These are phyloP conservation scores for Nitzschia sp. DNA, from an alignment of 108 stramenopile genomes.

Conservation along the genomic window DNA sequence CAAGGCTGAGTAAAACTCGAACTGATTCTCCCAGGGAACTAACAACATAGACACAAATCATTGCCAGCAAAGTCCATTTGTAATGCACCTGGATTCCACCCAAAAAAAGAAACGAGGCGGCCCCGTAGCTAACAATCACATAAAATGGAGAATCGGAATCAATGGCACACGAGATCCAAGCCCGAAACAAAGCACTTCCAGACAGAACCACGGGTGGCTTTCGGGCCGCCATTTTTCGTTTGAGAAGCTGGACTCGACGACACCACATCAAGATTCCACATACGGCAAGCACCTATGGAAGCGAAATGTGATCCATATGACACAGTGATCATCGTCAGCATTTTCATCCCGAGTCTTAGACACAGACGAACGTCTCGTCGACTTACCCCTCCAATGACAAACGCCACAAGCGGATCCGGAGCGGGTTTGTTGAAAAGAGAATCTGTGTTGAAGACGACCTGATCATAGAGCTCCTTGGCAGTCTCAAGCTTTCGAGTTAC, in stretches of 20 bases:
- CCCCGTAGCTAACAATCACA: constrained; percentile 7
- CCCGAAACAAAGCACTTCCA: constrained; percentile 11
- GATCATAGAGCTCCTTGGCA: constrained; percentile 2
- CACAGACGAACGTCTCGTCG: neutral
- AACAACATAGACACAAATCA: constrained; percentile 22
- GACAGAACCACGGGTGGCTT: constrained; percentile 7
- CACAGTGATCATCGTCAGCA: neutral
- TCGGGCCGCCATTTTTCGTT: neutral
- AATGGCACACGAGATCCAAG: constrained; percentile 21
- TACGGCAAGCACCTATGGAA: neutral
- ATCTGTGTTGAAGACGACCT: constrained; percentile 20
- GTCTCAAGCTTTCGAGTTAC: constrained; percentile 1
- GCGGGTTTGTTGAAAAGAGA: constrained; percentile 20
- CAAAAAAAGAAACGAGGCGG: constrained; percentile 29
- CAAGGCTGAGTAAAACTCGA: constrained; percentile 23
- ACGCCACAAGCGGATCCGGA: constrained; percentile 14
- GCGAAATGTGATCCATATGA: no score
- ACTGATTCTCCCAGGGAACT: constrained; percentile 3
- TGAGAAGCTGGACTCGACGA: constrained; percentile 1
- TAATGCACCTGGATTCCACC: constrained; percentile 34
- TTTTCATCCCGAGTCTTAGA: neutral
- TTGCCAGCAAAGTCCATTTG: constrained; percentile 19
- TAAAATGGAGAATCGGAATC: constrained; percentile 28
- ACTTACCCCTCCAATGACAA: constrained; percentile 35
- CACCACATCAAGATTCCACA: constrained; percentile 11